Evolutionary conservation across 306 rosid genomes (phyloP).

Genomic region (Fragaria ananassa): DNA sequence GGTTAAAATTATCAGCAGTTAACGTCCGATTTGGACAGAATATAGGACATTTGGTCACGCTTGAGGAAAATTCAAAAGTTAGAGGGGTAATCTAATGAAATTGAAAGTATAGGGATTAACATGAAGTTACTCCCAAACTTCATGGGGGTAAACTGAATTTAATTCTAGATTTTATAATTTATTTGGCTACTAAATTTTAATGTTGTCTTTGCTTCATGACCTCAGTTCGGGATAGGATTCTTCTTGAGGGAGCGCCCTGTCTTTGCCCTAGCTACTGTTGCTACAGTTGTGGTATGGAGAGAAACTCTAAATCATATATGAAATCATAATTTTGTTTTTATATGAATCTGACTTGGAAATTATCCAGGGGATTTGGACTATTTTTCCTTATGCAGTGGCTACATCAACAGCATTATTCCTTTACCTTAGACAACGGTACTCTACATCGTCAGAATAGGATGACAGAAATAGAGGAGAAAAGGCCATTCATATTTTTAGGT

Average conservation of each 20-base stretch:
- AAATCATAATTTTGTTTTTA: constrained; percentile 5
- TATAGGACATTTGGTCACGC: too few relatives aligned
- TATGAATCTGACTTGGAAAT: constrained; percentile 21
- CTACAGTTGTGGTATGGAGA: constrained; percentile 52
- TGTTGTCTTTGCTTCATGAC: constrained; percentile 11
- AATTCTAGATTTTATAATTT: neutral
- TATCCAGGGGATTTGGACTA: constrained; percentile 57
- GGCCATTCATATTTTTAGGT: neutral
- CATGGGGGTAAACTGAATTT: too few relatives aligned
- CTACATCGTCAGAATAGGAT: constrained; percentile 26
- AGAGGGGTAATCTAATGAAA: too few relatives aligned
- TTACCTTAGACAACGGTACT: constrained; percentile 32
- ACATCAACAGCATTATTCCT: constrained; percentile 57
- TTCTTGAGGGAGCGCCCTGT: constrained; percentile 59
- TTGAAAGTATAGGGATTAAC: too few relatives aligned
- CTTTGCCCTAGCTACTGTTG: constrained; percentile 61
- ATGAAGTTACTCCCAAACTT: too few relatives aligned
- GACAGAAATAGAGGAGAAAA: constrained; percentile 1
- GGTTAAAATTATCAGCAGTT: too few relatives aligned
- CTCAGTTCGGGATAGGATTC: constrained; percentile 58
- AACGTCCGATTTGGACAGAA: too few relatives aligned
- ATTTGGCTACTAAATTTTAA: neutral
- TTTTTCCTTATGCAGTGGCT: constrained; percentile 56
- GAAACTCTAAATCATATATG: neutral
- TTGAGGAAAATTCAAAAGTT: too few relatives aligned